These are phyloP conservation scores for Setaria italica DNA, from an alignment of 202 grass and related monocot genomes.

Conservation along the genomic window DNA sequence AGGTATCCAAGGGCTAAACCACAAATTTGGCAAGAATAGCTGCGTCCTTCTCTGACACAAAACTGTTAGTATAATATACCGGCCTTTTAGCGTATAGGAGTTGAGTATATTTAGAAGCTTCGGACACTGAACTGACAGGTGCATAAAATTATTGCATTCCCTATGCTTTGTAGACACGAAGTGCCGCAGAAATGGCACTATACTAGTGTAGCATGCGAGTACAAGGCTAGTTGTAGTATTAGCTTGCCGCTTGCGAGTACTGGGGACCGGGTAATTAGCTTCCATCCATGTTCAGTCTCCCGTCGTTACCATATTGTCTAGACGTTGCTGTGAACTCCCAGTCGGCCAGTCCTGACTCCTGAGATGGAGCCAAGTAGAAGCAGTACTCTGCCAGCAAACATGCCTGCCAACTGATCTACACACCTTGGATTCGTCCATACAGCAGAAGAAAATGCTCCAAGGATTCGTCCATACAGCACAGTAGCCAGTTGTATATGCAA, in stretches of 20 bases:
- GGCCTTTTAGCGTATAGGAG: slow-evolving; percentile 6
- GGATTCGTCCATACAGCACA: not conserved
- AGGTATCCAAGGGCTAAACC: not conserved
- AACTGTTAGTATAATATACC: slow-evolving; percentile 5
- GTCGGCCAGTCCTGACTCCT: no score
- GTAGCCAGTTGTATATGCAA: not conserved
- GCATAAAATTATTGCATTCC: slow-evolving; percentile 43
- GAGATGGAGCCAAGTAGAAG: not conserved
- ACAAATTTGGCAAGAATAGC: not conserved
- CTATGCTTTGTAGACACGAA: not conserved
- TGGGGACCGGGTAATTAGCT: not conserved
- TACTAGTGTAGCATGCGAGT: not conserved
- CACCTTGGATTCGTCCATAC: not conserved
- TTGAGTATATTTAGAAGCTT: slow-evolving; percentile 56
- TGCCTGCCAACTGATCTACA: not conserved
- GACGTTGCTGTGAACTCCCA: not conserved
- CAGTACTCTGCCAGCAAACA: not conserved
- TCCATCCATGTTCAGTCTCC: not conserved
- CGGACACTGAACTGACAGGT: slow-evolving; percentile 44
- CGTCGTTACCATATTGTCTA: not conserved
- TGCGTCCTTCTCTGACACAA: slow-evolving; percentile 32
- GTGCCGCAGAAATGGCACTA: slow-evolving; percentile 35
- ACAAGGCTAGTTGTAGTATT: not conserved
- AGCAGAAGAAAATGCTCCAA: not conserved
- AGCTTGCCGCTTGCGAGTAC: not conserved